A percentile compares a stretch with the other conserved stretches of the same genome.
Conservation (phyloP, 2,329 filamentous ascomycete genomes). For the Penicillium fuscoglaucum region DNA sequence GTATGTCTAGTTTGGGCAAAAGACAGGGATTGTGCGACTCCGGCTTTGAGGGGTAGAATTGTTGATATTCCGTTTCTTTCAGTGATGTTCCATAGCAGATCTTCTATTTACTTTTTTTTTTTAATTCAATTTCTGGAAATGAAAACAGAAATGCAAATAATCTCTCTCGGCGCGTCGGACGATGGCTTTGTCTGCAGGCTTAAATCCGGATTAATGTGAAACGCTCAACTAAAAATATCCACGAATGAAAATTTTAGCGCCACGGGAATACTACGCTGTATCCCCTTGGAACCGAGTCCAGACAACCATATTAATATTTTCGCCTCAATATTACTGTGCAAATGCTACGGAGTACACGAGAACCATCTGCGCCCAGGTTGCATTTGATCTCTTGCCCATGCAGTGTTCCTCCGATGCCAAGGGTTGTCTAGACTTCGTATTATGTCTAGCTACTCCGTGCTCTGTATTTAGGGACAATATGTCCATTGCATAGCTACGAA, state of each 20-base stretch:
- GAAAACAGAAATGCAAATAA: neutral
- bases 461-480: neutral
- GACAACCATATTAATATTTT: neutral
- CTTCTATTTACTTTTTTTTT: too few relatives aligned
- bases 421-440: neutral
- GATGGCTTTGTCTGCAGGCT: conserved; percentile 2
- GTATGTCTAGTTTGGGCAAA: neutral
- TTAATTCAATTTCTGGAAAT: neutral
- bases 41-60: neutral
- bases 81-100: neutral
- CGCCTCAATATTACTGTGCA: neutral
- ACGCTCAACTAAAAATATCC: conserved; percentile 9
- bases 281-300: neutral
- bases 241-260: neutral
- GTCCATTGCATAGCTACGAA: too few relatives aligned
- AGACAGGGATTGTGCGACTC: neutral
- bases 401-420: neutral
- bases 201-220: neutral
- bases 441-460: neutral
- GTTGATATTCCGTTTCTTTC: neutral
- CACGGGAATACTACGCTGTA: neutral
- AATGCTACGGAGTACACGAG: neutral
- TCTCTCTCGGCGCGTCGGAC: neutral
- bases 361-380: neutral
- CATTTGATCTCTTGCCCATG: neutral